Base-by-base conservation (phyloP, 129 eudicot genomes). In the Chrysanthemum lavandulifolium region DNA sequence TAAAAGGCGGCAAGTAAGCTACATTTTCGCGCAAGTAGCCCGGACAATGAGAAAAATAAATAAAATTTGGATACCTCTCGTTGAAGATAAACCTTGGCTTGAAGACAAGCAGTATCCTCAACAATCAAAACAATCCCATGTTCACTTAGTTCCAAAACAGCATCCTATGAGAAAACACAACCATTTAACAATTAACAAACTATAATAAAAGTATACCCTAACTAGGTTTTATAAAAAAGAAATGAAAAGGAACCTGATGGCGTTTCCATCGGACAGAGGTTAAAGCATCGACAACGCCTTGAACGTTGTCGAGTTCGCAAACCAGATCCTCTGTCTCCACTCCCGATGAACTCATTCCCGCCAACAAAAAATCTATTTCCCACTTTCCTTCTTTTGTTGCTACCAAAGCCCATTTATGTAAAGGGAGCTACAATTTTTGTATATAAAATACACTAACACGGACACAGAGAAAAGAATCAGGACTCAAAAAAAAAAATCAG, bases 181-280 rank as follows among this genome's bases (percentile, higher is more conserved):
- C 43, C 43, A 3, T 31, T 31, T 31, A 31, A 31, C 5, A 31
- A 33, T 52, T 25, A 25, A 25, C n/a, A n/a, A n/a, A n/a, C n/a
- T n/a, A n/a, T n/a, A n/a, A n/a, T n/a, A 19, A 36, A 36, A 36
- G 9, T 36, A 68, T 80, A 65, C 75, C 77, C 82, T 79, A 23
- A 23, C 25, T 23, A 65, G 59, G n/a, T 10, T 36, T 36, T 36
- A 36, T 36, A 33, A 33, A 33, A 3, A 1, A 33, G 5, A 0
- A 6, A 36, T 5, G 1, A 36, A 53, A 31, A 16, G 23, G 23
- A 48, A 94, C 99, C 88, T 94, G 99, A 52, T 81, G 86, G 72
- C 97, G 97, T 71, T 90, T 94, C 99, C 99, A 94, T 57, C 99
- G 89, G 60, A 88, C 99, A 58, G 97, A 84, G 73, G 93, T 81